Evolutionary conservation across 768 basidiomycete genomes (phyloP), one percentile per base, ranked within the genome.

Genomic region (Trametes maxima): DNA sequence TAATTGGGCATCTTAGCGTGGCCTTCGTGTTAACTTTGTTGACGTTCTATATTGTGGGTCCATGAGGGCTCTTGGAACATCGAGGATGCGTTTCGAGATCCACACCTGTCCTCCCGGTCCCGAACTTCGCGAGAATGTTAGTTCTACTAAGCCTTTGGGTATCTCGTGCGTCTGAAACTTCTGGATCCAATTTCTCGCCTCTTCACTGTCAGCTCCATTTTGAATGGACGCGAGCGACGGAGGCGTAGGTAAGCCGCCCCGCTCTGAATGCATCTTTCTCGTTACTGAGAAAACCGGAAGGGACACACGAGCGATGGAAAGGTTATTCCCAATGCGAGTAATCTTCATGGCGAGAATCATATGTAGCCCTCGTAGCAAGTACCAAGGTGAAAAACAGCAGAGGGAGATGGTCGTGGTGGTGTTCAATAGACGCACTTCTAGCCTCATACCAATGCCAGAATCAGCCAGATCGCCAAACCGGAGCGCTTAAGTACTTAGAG

Each of bases 1-100:
- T 75, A 10, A 90, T 51, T 6, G 79, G 72, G 66, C 88, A 90
- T 43, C 87, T 79, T 16, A 88, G 66, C 0, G 84, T 87, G 0
- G 83, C 89, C 70, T 93, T 93, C 14, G 92, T 93, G 60, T 90
- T 92, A n/a, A 93, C 82, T 75, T 92, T 94, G 69, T 94, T 94
- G 40, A 94, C 92, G 65, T 94, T 91, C 90, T 93, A 66, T n/a
- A 17, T 21, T 6, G 37, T 42, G 28, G 35, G 36, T 36, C 17
- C 33, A 17, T 28, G 6, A 24, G 45, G 1, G 21, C 24, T 6
- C 14, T 3, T 22, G 12, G 12, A 40, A 7, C 21, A 22, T 11
- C 3, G 21, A 10, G 5, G 13, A 13, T 13, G 1, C 13, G 13
- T 46, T 6, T 13, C 6, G 24, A 14, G 6, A 22, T 21, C 7